Percentiles rank a stretch among this genome's conserved stretches.
Conservation (phyloP, 2,329 filamentous ascomycete species). For the Fusarium continuum region DNA sequence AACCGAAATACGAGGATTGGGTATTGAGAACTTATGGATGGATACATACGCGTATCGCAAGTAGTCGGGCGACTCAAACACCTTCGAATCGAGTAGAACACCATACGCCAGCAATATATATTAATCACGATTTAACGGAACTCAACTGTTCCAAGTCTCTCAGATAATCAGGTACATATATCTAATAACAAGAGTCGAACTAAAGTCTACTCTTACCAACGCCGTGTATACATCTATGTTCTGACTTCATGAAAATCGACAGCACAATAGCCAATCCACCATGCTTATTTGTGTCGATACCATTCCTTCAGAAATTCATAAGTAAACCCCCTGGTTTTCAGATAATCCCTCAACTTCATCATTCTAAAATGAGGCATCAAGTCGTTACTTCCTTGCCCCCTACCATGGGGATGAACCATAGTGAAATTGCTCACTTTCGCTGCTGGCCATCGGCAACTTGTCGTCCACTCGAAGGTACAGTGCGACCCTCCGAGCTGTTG, state of each 20-base stretch:
- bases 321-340: slow-evolving; percentile 4
- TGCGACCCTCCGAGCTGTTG: not conserved
- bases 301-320: slow-evolving; percentile 18
- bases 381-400: not conserved
- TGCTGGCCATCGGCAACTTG: not conserved
- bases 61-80: not conserved
- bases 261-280: not conserved
- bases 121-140: not conserved
- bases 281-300: slow-evolving; percentile 3
- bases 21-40: no score
- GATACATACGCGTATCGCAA: not conserved
- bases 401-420: not conserved
- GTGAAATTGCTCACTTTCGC: not conserved
- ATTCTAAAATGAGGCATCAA: not conserved
- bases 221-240: not conserved
- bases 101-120: not conserved
- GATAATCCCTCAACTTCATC: not conserved
- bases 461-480: not conserved
- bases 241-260: not conserved
- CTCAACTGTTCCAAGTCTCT: not conserved
- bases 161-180: not conserved
- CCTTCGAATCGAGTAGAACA: not conserved
- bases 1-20: no score
- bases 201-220: not conserved
- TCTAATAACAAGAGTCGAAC: not conserved